Conservation (phyloP, 495 filamentous ascomycete species). For the Xylaria scruposa region DNA sequence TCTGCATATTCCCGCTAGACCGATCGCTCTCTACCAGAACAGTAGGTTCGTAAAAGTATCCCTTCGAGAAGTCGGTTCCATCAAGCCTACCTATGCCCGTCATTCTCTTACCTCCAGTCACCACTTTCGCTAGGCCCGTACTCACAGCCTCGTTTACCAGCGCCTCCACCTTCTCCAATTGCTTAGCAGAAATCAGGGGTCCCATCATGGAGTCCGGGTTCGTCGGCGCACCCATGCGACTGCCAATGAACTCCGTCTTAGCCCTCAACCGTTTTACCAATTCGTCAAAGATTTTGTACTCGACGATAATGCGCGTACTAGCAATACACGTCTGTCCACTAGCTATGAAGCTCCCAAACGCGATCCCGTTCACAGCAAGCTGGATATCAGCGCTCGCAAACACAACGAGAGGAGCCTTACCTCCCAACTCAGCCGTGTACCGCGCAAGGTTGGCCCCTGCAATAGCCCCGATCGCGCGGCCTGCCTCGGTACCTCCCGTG, state of each 20-base stretch:
- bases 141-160: conserved; percentile 45
- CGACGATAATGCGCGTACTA: conserved; percentile 63
- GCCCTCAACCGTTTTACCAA: conserved; percentile 46
- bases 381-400: conserved; percentile 59
- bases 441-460: conserved; percentile 59
- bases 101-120: conserved; percentile 47
- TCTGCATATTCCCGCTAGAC: conserved; percentile 25
- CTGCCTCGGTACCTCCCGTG: conserved; percentile 62
- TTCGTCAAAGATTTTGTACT: conserved; percentile 51
- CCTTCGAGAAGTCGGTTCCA: conserved; percentile 49
- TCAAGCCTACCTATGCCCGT: conserved; percentile 40
- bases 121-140: conserved; percentile 41
- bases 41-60: conserved; percentile 66
- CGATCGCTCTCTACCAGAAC: conserved; percentile 48
- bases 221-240: conserved; percentile 58
- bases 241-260: conserved; percentile 48
- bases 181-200: conserved; percentile 48
- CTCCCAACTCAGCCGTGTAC: conserved; percentile 66
- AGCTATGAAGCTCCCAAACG: conserved; percentile 64
- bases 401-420: conserved; percentile 65
- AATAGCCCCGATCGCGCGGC: conserved; percentile 51
- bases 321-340: conserved; percentile 70
- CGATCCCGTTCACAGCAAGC: conserved; percentile 61
- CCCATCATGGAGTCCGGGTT: conserved; percentile 55
- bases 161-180: conserved; percentile 44